phyloP scores from a whole-genome alignment of 768 basidiomycete genomes.

The Lactarius psammicola region DNA sequence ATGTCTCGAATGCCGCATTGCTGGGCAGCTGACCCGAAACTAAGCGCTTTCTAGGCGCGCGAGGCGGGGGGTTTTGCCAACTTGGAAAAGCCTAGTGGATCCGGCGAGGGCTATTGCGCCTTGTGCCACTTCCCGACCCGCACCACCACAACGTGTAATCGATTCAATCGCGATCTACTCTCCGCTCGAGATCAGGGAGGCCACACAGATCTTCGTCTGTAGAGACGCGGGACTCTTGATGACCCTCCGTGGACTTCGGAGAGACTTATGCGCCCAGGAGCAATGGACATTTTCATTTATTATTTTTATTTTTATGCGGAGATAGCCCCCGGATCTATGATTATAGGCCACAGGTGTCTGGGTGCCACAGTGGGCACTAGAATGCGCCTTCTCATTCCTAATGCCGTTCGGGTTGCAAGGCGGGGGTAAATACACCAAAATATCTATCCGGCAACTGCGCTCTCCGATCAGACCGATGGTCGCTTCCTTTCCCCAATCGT shows the following conservation, averaged over 20 bases:
- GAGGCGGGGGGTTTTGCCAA: not conserved
- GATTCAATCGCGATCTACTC: not conserved
- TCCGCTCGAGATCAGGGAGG: not conserved
- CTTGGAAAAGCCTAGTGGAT: not conserved
- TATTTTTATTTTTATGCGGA: no score
- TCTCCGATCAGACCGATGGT: not conserved
- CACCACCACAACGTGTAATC: not conserved
- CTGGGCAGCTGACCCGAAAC: not conserved
- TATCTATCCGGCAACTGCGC: not conserved
- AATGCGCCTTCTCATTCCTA: not conserved
- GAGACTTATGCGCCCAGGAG: not conserved
- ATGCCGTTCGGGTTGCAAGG: not conserved
- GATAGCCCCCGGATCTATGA: not conserved
- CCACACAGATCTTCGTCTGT: not conserved
- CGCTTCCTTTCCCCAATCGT: not conserved
- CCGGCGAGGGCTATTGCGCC: not conserved
- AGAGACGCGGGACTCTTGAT: not conserved
- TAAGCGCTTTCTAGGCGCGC: not conserved
- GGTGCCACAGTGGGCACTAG: constrained; percentile 2
- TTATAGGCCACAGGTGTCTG: not conserved
- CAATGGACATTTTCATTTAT: no score
- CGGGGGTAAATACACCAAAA: not conserved
- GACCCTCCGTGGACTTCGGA: not conserved
- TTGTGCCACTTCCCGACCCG: not conserved
- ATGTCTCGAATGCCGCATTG: not conserved